A percentile compares a stretch with the other conserved stretches of the same genome.
phyloP scores from a whole-genome alignment of 2,329 filamentous ascomycete species.

The Ophiostoma sp. region DNA sequence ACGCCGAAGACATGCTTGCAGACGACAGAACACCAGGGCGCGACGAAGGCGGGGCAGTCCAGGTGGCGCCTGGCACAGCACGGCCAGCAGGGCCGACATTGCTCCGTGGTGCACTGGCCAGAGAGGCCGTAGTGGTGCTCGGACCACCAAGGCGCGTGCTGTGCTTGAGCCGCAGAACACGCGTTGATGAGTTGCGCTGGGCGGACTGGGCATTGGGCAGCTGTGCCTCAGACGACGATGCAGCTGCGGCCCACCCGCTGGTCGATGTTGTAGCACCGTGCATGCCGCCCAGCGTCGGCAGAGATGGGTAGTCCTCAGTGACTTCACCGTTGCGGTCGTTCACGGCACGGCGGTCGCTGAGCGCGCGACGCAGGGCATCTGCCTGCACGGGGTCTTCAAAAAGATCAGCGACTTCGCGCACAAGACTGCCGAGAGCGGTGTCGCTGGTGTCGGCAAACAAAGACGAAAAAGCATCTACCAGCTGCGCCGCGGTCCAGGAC shows the following conservation, averaged over 20 bases:
- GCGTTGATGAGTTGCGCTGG: constrained; percentile 45
- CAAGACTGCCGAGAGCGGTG: constrained; percentile 75
- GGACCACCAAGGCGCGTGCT: constrained; percentile 44
- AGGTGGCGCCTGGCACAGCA: constrained; percentile 24
- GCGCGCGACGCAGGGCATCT: constrained; percentile 69
- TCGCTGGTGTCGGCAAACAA: constrained; percentile 75
- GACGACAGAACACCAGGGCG: constrained; percentile 24
- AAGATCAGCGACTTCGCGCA: constrained; percentile 87
- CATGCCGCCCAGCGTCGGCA: constrained; percentile 69
- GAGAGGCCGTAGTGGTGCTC: constrained; percentile 27
- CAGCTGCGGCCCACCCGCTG: constrained; percentile 56
- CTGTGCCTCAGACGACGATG: constrained; percentile 42
- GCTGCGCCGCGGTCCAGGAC: constrained; percentile 62
- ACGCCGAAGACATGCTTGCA: constrained; percentile 24
- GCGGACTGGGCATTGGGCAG: constrained; percentile 33
- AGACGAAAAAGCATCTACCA: constrained; percentile 83
- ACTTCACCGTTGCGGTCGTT: constrained; percentile 34
- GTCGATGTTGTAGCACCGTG: constrained; percentile 54
- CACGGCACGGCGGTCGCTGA: constrained; percentile 88
- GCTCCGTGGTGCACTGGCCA: constrained; percentile 18
- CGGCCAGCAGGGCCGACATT: constrained; percentile 19
- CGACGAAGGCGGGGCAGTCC: constrained; percentile 28
- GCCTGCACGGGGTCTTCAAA: constrained; percentile 78
- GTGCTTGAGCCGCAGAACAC: constrained; percentile 55
- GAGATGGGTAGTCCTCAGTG: constrained; percentile 88